Percentiles rank a stretch among this genome's conserved stretches.
These are phyloP conservation scores for Closterium sp. DNA, from an alignment of 139 green algal genomes.

Conservation along the genomic window DNA sequence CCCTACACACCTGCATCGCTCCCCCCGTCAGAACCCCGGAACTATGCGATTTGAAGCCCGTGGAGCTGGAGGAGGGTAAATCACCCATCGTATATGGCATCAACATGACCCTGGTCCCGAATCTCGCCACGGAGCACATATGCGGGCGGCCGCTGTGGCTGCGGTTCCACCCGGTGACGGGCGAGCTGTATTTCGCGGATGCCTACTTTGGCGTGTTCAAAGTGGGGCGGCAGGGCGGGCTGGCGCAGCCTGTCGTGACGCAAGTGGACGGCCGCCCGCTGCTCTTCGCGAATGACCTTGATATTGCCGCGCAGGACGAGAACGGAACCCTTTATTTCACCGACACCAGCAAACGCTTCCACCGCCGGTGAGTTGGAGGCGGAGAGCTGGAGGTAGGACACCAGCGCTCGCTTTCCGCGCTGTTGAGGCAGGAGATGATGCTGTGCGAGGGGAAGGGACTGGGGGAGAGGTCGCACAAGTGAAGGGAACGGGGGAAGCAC, in stretches of 20 bases:
- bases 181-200: slow-evolving; percentile 36
- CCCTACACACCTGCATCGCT: too few relatives aligned
- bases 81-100: neutral
- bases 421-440: neutral
- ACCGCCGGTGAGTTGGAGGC: too few relatives aligned
- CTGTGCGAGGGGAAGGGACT: too few relatives aligned
- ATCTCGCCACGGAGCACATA: slow-evolving; percentile 16
- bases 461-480: too few relatives aligned
- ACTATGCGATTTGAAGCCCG: neutral
- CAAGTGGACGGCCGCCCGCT: slow-evolving; percentile 49
- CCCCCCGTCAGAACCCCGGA: neutral
- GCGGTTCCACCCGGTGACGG: slow-evolving; percentile 24
- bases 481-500: too few relatives aligned
- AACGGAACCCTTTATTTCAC: slow-evolving; percentile 72
- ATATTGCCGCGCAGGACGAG: slow-evolving; percentile 53
- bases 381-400: too few relatives aligned
- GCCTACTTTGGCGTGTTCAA: slow-evolving; percentile 28
- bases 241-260: neutral
- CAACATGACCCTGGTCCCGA: neutral
- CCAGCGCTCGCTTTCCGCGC: too few relatives aligned
- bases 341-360: too few relatives aligned
- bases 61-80: neutral
- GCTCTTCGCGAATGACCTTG: slow-evolving; percentile 67
- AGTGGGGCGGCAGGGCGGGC: slow-evolving; percentile 4
- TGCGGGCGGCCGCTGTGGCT: slow-evolving; percentile 40